Conservation (phyloP, 2,329 filamentous ascomycete species). For the Ambrosiella cleistominuta region DNA sequence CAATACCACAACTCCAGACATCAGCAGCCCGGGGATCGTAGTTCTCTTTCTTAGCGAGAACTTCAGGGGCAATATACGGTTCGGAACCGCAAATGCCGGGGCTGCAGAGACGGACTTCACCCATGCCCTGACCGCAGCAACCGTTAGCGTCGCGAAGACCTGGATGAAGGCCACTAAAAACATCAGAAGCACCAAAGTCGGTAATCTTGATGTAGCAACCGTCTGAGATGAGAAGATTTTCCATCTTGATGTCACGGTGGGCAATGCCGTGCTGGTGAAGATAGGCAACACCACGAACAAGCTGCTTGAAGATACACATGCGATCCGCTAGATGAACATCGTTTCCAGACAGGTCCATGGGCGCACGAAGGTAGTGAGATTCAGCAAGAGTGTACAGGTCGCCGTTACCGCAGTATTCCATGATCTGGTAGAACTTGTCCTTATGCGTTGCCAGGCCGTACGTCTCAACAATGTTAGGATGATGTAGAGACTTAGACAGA, state of each 20-base stretch:
- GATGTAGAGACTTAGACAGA: constrained; percentile 68
- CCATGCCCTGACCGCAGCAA: constrained; percentile 57
- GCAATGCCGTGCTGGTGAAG: constrained; percentile 72
- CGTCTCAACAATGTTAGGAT: constrained; percentile 76
- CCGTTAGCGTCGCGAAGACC: constrained; percentile 56
- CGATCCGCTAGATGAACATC: constrained; percentile 38
- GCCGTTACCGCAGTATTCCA: constrained; percentile 77
- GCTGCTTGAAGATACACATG: constrained; percentile 75
- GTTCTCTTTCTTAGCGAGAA: constrained; percentile 46
- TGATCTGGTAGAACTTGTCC: constrained; percentile 73
- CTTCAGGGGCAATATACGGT: constrained; percentile 77
- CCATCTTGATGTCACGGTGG: constrained; percentile 79
- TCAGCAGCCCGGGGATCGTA: constrained; percentile 66
- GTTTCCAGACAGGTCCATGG: background rate
- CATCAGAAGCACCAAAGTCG: constrained; percentile 78
- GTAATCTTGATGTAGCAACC: constrained; percentile 78
- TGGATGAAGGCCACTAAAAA: constrained; percentile 68
- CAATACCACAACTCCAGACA: constrained; percentile 71
- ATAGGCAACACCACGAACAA: constrained; percentile 66
- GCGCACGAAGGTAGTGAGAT: constrained; percentile 45
- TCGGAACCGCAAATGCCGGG: constrained; percentile 72
- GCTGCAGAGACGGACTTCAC: constrained; percentile 48
- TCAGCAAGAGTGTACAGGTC: constrained; percentile 63
- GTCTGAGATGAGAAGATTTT: constrained; percentile 64
- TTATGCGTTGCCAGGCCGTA: constrained; percentile 57